phyloP scores from a whole-genome alignment of 1,284 basidiomycete genomes.

The Sporisorium iseilematis-ciliati region DNA sequence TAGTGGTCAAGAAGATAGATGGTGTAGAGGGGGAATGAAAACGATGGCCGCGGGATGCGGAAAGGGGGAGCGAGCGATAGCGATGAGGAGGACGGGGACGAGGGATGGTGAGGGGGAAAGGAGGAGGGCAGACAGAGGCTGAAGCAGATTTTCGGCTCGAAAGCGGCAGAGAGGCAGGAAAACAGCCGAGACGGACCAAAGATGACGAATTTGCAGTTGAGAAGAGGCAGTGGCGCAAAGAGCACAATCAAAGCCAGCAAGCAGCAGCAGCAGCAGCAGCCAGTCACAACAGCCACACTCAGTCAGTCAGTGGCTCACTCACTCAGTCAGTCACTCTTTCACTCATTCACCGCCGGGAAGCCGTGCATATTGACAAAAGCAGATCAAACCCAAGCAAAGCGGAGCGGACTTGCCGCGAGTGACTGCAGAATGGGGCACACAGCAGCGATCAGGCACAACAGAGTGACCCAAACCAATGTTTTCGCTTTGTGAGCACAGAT shows the following conservation, averaged over 20 bases:
- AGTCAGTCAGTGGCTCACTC: too few relatives aligned
- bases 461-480: background rate
- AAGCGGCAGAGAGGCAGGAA: background rate
- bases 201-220: too few relatives aligned
- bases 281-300: too few relatives aligned
- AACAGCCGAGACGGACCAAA: background rate
- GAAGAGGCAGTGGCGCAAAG: too few relatives aligned
- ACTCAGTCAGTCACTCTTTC: too few relatives aligned
- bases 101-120: background rate
- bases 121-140: background rate
- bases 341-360: background rate
- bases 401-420: slow-evolving; percentile 2
- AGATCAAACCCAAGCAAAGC: background rate
- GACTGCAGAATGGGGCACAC: background rate
- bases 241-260: too few relatives aligned
- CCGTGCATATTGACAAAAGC: background rate
- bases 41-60: slow-evolving; percentile 2
- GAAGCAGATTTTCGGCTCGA: background rate
- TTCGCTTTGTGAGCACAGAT: slow-evolving; percentile 4
- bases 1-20: slow-evolving; percentile 24
- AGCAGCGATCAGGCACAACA: slow-evolving; percentile 3
- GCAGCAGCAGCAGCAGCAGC: too few relatives aligned
- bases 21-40: background rate
- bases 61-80: background rate
- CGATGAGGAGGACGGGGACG: slow-evolving; percentile 7